A percentile compares a stretch with the other conserved stretches of the same genome.
phyloP scores from a whole-genome alignment of 2,329 filamentous ascomycete species.

The Endoconidiophora laricicola region DNA sequence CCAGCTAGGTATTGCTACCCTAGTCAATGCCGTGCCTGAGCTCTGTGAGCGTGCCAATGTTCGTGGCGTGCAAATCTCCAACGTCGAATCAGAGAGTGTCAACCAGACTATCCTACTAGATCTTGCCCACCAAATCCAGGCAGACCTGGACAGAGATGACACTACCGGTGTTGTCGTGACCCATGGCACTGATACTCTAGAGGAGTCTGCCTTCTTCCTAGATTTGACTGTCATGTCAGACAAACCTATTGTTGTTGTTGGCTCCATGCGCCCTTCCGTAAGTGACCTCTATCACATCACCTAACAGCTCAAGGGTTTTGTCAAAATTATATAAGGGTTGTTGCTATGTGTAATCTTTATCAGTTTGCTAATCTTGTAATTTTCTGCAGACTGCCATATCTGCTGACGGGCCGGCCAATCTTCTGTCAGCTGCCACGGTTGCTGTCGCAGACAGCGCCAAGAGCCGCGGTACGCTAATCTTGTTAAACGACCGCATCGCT shows the following conservation, averaged over 20 bases:
- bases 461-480: conserved; percentile 40
- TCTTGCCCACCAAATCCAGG: conserved; percentile 31
- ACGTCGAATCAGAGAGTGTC: conserved; percentile 30
- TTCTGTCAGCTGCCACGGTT: conserved; percentile 41
- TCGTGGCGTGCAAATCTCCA: conserved; percentile 33
- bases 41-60: conserved; percentile 38
- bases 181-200: conserved; percentile 49
- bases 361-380: not conserved
- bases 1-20: conserved; percentile 29
- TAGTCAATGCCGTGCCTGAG: conserved; percentile 39
- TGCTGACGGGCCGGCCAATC: conserved; percentile 46
- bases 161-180: conserved; percentile 39
- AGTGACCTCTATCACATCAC: not conserved
- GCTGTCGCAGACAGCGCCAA: conserved; percentile 29
- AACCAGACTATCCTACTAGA: conserved; percentile 31
- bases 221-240: conserved; percentile 37
- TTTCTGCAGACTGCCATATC: conserved; percentile 32
- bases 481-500: conserved; percentile 44
- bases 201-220: conserved; percentile 47
- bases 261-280: conserved; percentile 42
- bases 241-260: conserved; percentile 44
- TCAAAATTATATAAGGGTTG: not conserved
- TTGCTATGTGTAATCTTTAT: not conserved
- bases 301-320: not conserved
- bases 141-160: conserved; percentile 27